Base-by-base conservation (phyloP, 139 green algal genomes). In the Volvox africanus region DNA sequence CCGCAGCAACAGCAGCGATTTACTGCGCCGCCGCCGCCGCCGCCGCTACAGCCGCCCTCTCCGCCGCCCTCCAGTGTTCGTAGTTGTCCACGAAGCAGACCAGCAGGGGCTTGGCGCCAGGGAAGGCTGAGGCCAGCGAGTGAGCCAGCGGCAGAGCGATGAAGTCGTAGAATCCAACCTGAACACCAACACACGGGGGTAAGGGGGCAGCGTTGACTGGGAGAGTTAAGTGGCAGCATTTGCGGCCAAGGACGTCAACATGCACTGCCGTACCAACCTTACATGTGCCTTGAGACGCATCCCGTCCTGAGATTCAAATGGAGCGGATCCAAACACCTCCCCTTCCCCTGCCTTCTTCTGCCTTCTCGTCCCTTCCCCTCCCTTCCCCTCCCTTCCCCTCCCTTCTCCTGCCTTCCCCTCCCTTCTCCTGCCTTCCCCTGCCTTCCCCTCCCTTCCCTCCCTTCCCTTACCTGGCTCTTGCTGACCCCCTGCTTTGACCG, bases 401-500 rank as follows among this genome's bases (percentile, higher is more conserved):
- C 88, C 84, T 94, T n/a, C n/a, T n/a, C n/a, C n/a, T n/a, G n/a
- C n/a, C 65, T 5, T 28, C 65, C 65, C 16, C 65, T 12, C 21
- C 21, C 65, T 9, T 28, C 65, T 12, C 6, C 24, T 28, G 24
- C 65, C 65, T 12, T 28, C 6, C 24, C 65, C 65, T 30, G 65
- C 65, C 16, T 2, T 26, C 65, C 65, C 65, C 65, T 12, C 24
- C 65, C 65, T 3, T 6, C 21, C 11, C 65, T 73, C 75, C 5
- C 33, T 20, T 55, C 18, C 16, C 93, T 82, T 18, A 94, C 88
- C 84, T 94, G 92, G 65, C 73, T 89, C 86, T 90, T 92, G 77
- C 69, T 93, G 37, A 94, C 87, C 37, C 94, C 94, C 32, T 62
- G 55, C 80, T 91, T 92, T 21, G 55, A 65, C 13, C 94, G 88